Percentiles rank a stretch among this genome's conserved stretches.
Conservation (phyloP, 306 rosid species). For the Pterocarpus santalinus region DNA sequence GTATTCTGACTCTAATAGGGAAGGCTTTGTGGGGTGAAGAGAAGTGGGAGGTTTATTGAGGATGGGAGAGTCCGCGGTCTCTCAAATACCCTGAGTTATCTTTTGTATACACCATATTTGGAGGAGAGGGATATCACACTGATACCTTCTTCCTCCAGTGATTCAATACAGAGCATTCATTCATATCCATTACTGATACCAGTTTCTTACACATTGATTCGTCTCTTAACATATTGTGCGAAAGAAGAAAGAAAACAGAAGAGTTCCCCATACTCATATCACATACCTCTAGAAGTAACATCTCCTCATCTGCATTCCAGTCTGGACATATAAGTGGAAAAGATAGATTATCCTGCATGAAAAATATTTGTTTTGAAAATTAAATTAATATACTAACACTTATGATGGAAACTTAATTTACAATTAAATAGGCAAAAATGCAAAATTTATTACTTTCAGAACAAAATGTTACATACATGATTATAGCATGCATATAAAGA, state of each 20-base stretch:
- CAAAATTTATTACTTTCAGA: constrained; percentile 26
- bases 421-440: not conserved
- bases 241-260: not conserved
- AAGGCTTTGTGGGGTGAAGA: too few relatives aligned
- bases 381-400: constrained; percentile 10
- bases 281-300: constrained; percentile 78
- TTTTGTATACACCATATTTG: too few relatives aligned
- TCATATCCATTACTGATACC: too few relatives aligned
- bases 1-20: too few relatives aligned
- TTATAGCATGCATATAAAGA: constrained; percentile 19
- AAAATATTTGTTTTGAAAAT: constrained; percentile 25
- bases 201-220: not conserved
- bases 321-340: constrained; percentile 89
- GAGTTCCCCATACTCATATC: constrained; percentile 39
- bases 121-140: too few relatives aligned
- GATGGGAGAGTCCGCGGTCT: too few relatives aligned
- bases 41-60: too few relatives aligned
- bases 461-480: not conserved
- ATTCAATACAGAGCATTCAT: too few relatives aligned
- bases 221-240: constrained; percentile 19
- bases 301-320: constrained; percentile 94
- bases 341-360: constrained; percentile 80
- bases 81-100: too few relatives aligned
- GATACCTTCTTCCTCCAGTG: too few relatives aligned
- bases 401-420: constrained; percentile 27